Evolutionary conservation across 148 eudicot species (phyloP), one percentile per base, ranked within the genome.

Genomic region (Vaccinium vitisidaea): DNA sequence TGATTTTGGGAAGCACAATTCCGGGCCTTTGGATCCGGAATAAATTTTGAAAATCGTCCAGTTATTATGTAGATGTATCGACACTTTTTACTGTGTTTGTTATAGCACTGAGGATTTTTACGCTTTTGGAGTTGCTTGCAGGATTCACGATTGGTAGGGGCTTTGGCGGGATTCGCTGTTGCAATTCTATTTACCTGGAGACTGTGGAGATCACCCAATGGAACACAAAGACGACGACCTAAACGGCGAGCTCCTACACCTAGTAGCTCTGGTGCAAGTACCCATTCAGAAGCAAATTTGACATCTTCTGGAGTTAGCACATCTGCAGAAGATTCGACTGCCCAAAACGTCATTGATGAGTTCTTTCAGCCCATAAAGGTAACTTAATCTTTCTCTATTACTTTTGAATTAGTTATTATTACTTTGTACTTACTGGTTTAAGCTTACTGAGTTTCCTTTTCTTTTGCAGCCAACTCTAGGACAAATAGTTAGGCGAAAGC

Each of bases 101-200:
- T 50, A 27, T 79, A 2, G 12, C 30, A 25, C 63, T 13, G n/a
- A 50, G 59, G 80, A 7, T 56, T 71, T 70, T 56, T 21, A 32
- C 5, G 16, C 30, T 15, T 36, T 56, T 50, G 59, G 63, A 27
- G 3, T 65, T 52, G n/a, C 9, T 78, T 85, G 75, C 86, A 94
- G 96, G 93, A 94, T 90, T 65, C 93, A 30, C 89, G 92, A 54
- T 91, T 95, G 13, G 88, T 91, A 81, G 95, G 98, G 84, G 94
- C 95, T 58, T 83, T 96, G 87, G 99, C 97, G 32, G 98, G 97
- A 61, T 86, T 96, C 86, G 98, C 98, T 30, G 12, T 96, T 86
- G 99, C 97, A 5, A 83, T 96, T 83, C 82, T 94, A 74, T 96
- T 94, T 86, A 91, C 95, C 7, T 96, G 95, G 95, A 94, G 93